A percentile compares a stretch with the other conserved stretches of the same genome.
phyloP scores from a whole-genome alignment of 306 rosid species.

The Trichosanthes truncata region DNA sequence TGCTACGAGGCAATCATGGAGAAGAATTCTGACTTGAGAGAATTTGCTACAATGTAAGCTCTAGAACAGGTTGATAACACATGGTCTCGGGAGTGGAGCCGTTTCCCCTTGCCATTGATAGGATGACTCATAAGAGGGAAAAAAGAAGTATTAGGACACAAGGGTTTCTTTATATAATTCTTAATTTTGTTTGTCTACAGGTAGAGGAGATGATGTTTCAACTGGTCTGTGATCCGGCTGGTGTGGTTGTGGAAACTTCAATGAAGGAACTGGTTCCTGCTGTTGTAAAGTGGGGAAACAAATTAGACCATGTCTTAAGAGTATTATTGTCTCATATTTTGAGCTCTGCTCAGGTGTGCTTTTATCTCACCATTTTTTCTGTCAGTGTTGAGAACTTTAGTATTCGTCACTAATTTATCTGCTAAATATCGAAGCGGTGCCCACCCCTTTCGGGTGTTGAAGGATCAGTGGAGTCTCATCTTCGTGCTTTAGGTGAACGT shows the following conservation, averaged over 20 bases:
- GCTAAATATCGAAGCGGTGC: constrained; percentile 52
- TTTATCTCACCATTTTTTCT: constrained; percentile 11
- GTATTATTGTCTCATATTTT: constrained; percentile 58
- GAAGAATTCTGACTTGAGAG: constrained; percentile 99
- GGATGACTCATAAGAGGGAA: constrained; percentile 23
- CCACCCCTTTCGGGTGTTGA: constrained; percentile 98
- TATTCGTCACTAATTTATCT: constrained; percentile 4
- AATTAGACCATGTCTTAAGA: constrained; percentile 62
- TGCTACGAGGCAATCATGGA: constrained; percentile 99
- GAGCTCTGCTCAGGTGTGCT: constrained; percentile 65
- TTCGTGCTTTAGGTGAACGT: constrained; percentile 83
- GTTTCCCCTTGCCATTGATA: constrained; percentile 33
- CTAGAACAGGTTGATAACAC: constrained; percentile 71
- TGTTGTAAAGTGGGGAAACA: constrained; percentile 80
- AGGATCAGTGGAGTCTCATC: constrained; percentile 86
- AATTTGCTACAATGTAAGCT: constrained; percentile 97
- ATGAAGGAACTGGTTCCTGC: constrained; percentile 86
- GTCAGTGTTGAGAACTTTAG: constrained; percentile 3
- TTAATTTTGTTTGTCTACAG: constrained; percentile 37
- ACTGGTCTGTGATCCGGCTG: constrained; percentile 86
- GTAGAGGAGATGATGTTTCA: constrained; percentile 99
- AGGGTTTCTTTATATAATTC: constrained; percentile 25
- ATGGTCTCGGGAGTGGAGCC: constrained; percentile 84
- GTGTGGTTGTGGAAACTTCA: constrained; percentile 83
- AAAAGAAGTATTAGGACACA: constrained; percentile 12